phyloP scores from a whole-genome alignment of 2,329 filamentous ascomycete genomes.

The Trichoderma polysporum region DNA sequence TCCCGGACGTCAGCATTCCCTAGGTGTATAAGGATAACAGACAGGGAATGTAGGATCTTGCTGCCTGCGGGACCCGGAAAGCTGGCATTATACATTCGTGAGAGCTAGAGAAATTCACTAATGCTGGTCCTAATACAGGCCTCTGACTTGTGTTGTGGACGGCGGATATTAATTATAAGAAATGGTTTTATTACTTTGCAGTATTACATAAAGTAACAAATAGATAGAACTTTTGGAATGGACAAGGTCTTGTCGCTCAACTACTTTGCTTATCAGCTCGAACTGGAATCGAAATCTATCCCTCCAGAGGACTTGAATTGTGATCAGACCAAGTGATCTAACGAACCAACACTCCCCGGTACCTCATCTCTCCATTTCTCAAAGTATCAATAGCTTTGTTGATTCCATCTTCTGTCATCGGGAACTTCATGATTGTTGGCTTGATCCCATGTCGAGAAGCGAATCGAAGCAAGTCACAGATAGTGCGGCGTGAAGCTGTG shows the following conservation, averaged over 20 bases:
- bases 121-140: too few species aligned
- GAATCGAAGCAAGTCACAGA: neutral
- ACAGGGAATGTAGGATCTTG: too few species aligned
- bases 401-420: neutral
- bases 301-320: neutral
- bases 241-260: too few species aligned
- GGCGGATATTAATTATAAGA: too few species aligned
- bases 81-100: neutral
- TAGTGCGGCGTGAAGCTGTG: slow-evolving; percentile 1
- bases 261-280: too few species aligned
- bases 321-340: neutral
- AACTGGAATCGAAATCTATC: too few species aligned
- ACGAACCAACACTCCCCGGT: slow-evolving; percentile 4
- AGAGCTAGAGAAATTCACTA: too few species aligned
- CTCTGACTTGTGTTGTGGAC: too few species aligned
- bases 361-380: neutral
- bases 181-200: too few species aligned
- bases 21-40: neutral
- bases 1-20: neutral
- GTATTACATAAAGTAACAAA: too few species aligned
- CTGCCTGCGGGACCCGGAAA: too few species aligned
- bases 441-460: neutral
- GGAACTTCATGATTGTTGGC: neutral
- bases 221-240: too few species aligned
- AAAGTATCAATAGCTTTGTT: neutral